These are phyloP conservation scores for Fraxinus nigra DNA, from an alignment of 305 asterid species.

Conservation along the genomic window DNA sequence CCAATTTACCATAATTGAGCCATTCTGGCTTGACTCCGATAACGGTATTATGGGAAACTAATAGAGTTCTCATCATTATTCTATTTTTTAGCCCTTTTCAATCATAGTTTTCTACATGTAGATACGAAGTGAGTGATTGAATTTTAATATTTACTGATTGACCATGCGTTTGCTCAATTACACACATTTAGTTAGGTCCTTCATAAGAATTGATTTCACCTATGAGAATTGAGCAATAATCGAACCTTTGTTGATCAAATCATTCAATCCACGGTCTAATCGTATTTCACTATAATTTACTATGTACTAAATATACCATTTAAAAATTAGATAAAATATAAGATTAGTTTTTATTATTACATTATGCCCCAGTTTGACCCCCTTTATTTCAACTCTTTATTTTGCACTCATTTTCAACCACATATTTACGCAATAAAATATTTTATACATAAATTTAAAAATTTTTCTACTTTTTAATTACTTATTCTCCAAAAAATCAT, in stretches of 20 bases:
- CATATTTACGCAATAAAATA: too few species aligned
- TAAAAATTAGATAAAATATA: neutral
- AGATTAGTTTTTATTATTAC: neutral
- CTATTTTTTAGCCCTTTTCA: neutral
- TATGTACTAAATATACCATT: neutral
- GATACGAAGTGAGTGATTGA: neutral
- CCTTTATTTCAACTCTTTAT: too few species aligned
- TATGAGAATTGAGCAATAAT: neutral
- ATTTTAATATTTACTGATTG: neutral
- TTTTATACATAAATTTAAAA: too few species aligned
- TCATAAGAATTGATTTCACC: neutral
- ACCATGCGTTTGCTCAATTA: neutral
- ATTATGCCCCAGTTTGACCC: too few species aligned
- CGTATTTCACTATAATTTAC: too few species aligned
- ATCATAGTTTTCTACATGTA: neutral
- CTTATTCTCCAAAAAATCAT: too few species aligned
- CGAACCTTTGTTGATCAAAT: neutral
- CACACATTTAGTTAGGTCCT: neutral
- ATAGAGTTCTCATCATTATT: neutral
- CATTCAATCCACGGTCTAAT: neutral
- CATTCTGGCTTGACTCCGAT: neutral
- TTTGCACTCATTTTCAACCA: too few species aligned
- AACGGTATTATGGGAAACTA: neutral
- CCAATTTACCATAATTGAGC: neutral
- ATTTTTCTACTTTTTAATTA: too few species aligned